Evolutionary conservation across 2,329 filamentous ascomycete genomes (phyloP).

Genomic region (Leptographium lundbergii): DNA sequence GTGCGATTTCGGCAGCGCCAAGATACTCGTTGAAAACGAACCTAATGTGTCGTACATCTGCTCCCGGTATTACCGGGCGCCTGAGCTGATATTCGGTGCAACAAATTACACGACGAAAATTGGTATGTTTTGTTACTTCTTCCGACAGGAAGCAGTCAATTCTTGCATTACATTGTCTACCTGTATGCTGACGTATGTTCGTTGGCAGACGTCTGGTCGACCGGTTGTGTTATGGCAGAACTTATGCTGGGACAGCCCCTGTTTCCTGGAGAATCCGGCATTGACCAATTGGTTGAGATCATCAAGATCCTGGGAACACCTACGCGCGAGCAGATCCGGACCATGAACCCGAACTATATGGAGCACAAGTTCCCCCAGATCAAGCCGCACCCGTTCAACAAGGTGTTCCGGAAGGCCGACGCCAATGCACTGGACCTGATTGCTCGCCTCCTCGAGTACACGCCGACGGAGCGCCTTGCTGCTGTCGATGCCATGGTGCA

Average conservation of each 20-base stretch:
- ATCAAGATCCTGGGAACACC: constrained; percentile 98
- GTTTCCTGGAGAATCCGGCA: constrained; percentile 96
- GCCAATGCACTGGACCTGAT: constrained; percentile 89
- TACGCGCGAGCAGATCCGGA: constrained; percentile 94
- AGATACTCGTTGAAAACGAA: constrained; percentile 97
- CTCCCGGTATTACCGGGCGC: constrained; percentile 95
- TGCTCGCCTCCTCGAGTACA: constrained; percentile 88
- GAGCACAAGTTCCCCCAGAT: constrained; percentile 99
- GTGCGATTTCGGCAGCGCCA: constrained; percentile 97
- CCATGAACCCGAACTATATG: constrained; percentile 99
- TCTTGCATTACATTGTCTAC: background rate
- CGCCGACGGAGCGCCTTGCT: constrained; percentile 84
- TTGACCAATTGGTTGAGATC: constrained; percentile 96
- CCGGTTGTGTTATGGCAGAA: constrained; percentile 98
- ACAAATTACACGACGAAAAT: constrained; percentile 99
- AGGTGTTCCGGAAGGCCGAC: constrained; percentile 96
- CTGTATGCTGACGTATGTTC: background rate
- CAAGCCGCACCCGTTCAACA: constrained; percentile 98
- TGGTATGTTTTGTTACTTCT: constrained; percentile 45
- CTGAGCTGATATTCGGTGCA: constrained; percentile 94
- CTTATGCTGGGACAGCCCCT: constrained; percentile 96
- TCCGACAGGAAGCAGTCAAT: background rate
- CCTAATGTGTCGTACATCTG: constrained; percentile 99
- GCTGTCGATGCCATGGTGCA: constrained; percentile 96
- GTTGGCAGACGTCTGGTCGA: constrained; percentile 86